Base-by-base conservation (phyloP, 2,329 filamentous ascomycete genomes). In the Colletotrichum navitas region DNA sequence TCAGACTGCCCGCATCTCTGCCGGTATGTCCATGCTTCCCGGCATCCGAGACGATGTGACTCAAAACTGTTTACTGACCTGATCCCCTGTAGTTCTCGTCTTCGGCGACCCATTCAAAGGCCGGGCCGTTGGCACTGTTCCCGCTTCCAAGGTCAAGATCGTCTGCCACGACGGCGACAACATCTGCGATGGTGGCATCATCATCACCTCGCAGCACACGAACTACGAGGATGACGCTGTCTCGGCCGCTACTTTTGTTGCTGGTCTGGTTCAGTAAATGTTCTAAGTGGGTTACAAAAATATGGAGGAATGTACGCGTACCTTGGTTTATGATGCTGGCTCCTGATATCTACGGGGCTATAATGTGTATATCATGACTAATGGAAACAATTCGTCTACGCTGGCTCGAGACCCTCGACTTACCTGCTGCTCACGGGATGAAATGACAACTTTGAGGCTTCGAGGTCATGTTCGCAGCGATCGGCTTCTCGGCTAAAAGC, bases 121-220 rank as follows among this genome's bases (percentile, higher is more conserved):
- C 52, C 59, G 43, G 45, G 14, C 45, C 6, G 65, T 71, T n/a
- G 68, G 68, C 39, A 49, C 21, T 43, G 39, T 68, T 4, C 66
- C 66, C 14, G 66, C 67, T 3, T 58, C 66, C 24, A 60, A 51
- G 64, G 72, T 66, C 8, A 73, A 61, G 10, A 74, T 81, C 47
- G 76, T 81, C 71, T 81, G 79, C 74, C 79, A 79, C 68, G 7
- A 65, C 14, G 80, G 80, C 3, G 80, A 81, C 71, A 74, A 74
- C 67, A 79, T 81, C 65, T 81, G 80, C 71, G 63, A 74, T 2
- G 78, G 78, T 1, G 76, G 75, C 32, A 76, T 73, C 41, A 68
- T 77, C 41, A 77, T 80, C 26, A 78, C 74, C 11, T 45, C 74
- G 5, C 75, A 73, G 5, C 78, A 80, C 69, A 72, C 75, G 52